Evolutionary conservation across 306 rosid genomes (phyloP).

Genomic region (Fragaria nilgerrensis): DNA sequence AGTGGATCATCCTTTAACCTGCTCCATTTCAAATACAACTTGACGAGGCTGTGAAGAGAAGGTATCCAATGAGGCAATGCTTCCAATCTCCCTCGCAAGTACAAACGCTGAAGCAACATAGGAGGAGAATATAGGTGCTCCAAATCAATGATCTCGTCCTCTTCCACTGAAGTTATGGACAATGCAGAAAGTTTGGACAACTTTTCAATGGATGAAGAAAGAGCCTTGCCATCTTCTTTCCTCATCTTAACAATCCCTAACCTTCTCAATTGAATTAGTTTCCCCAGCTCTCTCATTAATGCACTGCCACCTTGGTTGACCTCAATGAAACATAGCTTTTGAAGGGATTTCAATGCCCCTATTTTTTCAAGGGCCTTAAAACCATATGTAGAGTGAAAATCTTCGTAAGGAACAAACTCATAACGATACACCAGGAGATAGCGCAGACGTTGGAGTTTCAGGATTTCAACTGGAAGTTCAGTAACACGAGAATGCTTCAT

Average conservation of each 20-base stretch:
- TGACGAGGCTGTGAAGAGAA: conserved; percentile 20
- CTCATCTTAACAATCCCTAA: conserved; percentile 23
- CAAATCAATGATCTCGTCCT: conserved; percentile 25
- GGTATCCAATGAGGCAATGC: conserved; percentile 31
- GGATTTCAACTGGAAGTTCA: conserved; percentile 28
- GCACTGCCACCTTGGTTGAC: neutral
- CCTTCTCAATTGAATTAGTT: conserved; percentile 29
- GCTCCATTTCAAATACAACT: conserved; percentile 24
- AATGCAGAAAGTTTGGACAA: conserved; percentile 17
- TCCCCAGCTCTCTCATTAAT: conserved; percentile 21
- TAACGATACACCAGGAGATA: conserved; percentile 27
- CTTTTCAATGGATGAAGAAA: conserved; percentile 25
- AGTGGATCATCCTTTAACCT: conserved; percentile 39
- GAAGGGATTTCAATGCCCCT: conserved; percentile 25
- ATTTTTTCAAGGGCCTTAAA: conserved; percentile 18
- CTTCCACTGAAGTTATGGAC: conserved; percentile 19
- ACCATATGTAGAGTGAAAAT: conserved; percentile 15
- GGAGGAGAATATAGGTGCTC: conserved; percentile 30
- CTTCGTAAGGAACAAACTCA: neutral
- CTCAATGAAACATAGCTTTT: conserved; percentile 35
- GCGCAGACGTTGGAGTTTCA: conserved; percentile 26
- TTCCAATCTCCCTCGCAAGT: conserved; percentile 29
- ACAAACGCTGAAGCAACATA: conserved; percentile 23
- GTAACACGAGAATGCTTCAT: conserved; percentile 23
- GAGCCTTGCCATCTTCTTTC: conserved; percentile 22